phyloP scores from a whole-genome alignment of 2,329 filamentous ascomycete species.

The Annulohypoxylon truncatum region DNA sequence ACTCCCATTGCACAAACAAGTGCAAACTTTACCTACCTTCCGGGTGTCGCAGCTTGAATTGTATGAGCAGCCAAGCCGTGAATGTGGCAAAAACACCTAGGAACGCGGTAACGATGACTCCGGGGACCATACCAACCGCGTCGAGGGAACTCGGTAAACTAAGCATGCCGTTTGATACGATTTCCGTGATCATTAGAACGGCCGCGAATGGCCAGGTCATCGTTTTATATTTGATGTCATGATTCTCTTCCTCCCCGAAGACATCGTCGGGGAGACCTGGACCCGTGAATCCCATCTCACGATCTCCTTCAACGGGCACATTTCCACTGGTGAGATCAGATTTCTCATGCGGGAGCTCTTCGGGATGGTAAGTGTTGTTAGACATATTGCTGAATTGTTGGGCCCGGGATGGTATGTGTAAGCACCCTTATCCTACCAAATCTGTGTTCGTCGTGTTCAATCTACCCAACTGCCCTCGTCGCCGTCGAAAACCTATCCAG shows the following conservation, averaged over 20 bases:
- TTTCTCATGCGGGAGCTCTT: constrained; percentile 12
- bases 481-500: background rate
- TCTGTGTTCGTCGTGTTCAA: background rate
- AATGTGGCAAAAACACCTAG: constrained; percentile 64
- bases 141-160: constrained; percentile 63
- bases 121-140: constrained; percentile 63
- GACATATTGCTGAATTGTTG: background rate
- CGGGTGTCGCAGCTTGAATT: constrained; percentile 65
- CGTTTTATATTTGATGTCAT: constrained; percentile 64
- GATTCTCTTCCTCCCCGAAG: constrained; percentile 53
- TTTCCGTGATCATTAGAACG: constrained; percentile 67
- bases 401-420: background rate
- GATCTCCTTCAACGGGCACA: constrained; percentile 9
- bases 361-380: constrained; percentile 19
- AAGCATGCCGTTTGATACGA: constrained; percentile 66
- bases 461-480: background rate
- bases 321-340: background rate
- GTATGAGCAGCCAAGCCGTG: constrained; percentile 60
- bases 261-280: constrained; percentile 51
- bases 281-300: constrained; percentile 21
- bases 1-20: constrained; percentile 19
- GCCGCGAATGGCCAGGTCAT: constrained; percentile 64
- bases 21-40: constrained; percentile 54
- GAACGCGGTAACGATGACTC: constrained; percentile 62
- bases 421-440: background rate